Percentiles rank a stretch among this genome's conserved stretches.
Conservation (phyloP, 768 basidiomycete genomes). For the Myochromella boudieri region DNA sequence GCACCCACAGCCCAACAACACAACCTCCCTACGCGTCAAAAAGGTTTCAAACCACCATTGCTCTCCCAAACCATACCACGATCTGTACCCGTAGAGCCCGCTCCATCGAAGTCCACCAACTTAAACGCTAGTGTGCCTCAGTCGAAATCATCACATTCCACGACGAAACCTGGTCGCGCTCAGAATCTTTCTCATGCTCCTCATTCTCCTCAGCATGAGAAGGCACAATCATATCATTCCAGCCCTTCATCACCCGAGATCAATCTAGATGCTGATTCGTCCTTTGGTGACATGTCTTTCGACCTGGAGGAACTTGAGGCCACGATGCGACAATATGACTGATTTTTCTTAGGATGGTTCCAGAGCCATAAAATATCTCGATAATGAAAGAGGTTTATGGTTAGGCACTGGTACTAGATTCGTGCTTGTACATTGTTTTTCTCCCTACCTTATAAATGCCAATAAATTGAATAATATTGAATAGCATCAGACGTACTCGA, state of each 20-base stretch:
- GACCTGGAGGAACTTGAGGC: constrained; percentile 26
- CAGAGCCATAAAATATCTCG: too few relatives aligned
- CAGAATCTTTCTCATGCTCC: neutral
- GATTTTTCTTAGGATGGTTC: too few relatives aligned
- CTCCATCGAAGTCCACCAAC: neutral
- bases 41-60: constrained; percentile 38
- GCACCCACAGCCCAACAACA: constrained; percentile 11
- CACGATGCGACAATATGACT: constrained; percentile 28
- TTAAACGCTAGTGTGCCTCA: neutral
- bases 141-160: neutral
- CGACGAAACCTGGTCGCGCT: neutral
- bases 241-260: constrained; percentile 3
- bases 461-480: too few relatives aligned
- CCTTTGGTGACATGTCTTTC: constrained; percentile 26
- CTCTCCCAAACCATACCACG: constrained; percentile 21
- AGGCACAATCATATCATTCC: neutral
- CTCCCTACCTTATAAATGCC: too few relatives aligned
- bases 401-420: too few relatives aligned
- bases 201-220: neutral
- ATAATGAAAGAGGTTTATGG: too few relatives aligned
- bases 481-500: too few relatives aligned
- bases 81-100: constrained; percentile 5
- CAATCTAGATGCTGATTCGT: constrained; percentile 21
- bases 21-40: constrained; percentile 29
- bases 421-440: too few relatives aligned